phyloP scores from a whole-genome alignment of 805 yeast species.

The Barnettozyma botsteinii region DNA sequence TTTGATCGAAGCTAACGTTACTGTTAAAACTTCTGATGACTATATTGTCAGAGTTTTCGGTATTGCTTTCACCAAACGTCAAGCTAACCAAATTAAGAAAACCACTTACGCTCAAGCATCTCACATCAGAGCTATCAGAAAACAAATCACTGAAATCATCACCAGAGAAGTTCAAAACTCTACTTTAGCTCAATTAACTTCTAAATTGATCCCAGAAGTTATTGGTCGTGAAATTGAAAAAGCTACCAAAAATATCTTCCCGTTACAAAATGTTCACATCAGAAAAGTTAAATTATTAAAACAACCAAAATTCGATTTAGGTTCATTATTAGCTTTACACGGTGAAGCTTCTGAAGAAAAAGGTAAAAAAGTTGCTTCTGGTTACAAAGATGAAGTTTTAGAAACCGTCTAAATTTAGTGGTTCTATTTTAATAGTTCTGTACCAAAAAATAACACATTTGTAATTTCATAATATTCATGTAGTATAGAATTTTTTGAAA shows the following conservation, averaged over 20 bases:
- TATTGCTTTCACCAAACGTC: conserved; percentile 98
- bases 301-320: conserved; percentile 98
- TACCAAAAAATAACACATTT: conserved; percentile 11
- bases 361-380: conserved; percentile 92
- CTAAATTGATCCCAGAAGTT: conserved; percentile 97
- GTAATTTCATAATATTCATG: conserved; percentile 5
- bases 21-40: conserved; percentile 97
- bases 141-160: conserved; percentile 94
- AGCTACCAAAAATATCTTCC: conserved; percentile 91
- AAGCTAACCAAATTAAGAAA: conserved; percentile 94
- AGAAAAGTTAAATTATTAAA: conserved; percentile 98
- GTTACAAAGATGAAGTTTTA: conserved; percentile 98
- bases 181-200: conserved; percentile 92
- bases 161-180: conserved; percentile 93
- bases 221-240: conserved; percentile 98
- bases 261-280: conserved; percentile 97
- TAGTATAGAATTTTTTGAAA: too few species aligned
- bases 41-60: conserved; percentile 94
- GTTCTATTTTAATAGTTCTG: conserved; percentile 13
- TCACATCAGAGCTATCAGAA: conserved; percentile 95
- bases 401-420: conserved; percentile 72
- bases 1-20: conserved; percentile 94
- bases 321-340: conserved; percentile 92
- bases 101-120: conserved; percentile 97
- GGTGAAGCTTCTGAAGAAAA: conserved; percentile 96